Conservation (phyloP, 176 grass and related monocot species). For the Aegilops longissima region DNA sequence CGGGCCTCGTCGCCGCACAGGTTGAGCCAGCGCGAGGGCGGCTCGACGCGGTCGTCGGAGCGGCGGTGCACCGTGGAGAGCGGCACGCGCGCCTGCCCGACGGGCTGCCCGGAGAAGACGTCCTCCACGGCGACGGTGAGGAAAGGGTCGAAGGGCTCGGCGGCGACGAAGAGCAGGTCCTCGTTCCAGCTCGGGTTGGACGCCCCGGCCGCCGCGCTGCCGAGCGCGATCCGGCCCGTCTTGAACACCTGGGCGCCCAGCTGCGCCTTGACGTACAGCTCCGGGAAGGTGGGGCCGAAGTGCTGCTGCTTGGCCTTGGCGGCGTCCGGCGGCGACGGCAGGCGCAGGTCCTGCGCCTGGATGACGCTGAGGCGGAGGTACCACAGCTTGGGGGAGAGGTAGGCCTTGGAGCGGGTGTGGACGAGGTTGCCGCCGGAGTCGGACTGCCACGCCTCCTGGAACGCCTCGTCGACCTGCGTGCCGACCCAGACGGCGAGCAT, state of each 20-base stretch:
- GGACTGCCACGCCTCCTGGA: constrained; percentile 96
- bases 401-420: constrained; percentile 90
- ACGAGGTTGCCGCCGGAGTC: constrained; percentile 80
- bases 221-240: constrained; percentile 64
- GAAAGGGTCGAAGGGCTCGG: constrained; percentile 89
- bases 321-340: constrained; percentile 47
- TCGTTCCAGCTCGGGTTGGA: constrained; percentile 98
- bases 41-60: constrained; percentile 69
- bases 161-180: constrained; percentile 90
- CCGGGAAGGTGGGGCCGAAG: constrained; percentile 35
- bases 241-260: constrained; percentile 88
- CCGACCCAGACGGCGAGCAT: constrained; percentile 98
- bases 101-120: constrained; percentile 45
- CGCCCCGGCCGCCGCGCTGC: constrained; percentile 51
- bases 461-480: constrained; percentile 93
- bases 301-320: constrained; percentile 54
- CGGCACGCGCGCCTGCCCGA: constrained; percentile 72
- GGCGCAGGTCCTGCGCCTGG: constrained; percentile 82
- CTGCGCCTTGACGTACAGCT: constrained; percentile 86
- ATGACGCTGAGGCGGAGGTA: constrained; percentile 89
- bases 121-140: constrained; percentile 80
- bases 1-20: constrained; percentile 70
- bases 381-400: constrained; percentile 95
- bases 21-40: constrained; percentile 91
- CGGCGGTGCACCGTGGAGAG: constrained; percentile 77